These are phyloP conservation scores for Lentinula sp. DNA, from an alignment of 768 basidiomycete genomes.

Conservation along the genomic window DNA sequence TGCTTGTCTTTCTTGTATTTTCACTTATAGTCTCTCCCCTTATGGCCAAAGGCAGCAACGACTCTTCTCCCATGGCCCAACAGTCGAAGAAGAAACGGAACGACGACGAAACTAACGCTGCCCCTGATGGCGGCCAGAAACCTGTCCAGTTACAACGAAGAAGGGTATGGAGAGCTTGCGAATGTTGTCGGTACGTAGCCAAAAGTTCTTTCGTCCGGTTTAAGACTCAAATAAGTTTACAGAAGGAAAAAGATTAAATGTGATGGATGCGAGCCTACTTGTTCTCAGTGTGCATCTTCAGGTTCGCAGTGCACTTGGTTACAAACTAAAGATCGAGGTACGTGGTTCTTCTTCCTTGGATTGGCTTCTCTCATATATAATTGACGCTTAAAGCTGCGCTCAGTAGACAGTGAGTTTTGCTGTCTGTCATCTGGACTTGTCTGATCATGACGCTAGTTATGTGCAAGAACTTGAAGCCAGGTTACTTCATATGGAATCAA, in stretches of 20 bases:
- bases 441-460: constrained; percentile 46
- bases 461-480: constrained; percentile 89
- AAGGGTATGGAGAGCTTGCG: constrained; percentile 87
- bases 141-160: constrained; percentile 73
- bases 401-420: constrained; percentile 72
- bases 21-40: constrained; percentile 8
- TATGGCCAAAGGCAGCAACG: constrained; percentile 46
- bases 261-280: constrained; percentile 82
- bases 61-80: constrained; percentile 40
- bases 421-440: constrained; percentile 7
- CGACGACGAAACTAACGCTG: constrained; percentile 48
- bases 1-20: constrained; percentile 1
- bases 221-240: constrained; percentile 12
- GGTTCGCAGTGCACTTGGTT: constrained; percentile 83
- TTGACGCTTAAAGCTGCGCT: constrained; percentile 47
- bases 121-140: constrained; percentile 55
- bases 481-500: constrained; percentile 79
- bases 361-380: neutral
- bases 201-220: constrained; percentile 12
- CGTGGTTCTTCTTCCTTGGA: neutral
- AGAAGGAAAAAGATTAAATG: constrained; percentile 94
- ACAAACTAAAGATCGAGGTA: constrained; percentile 76
- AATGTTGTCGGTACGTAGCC: constrained; percentile 69
- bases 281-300: constrained; percentile 72
- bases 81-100: constrained; percentile 74